A percentile compares a stretch with the other conserved stretches of the same genome.
These are phyloP conservation scores for Boletus subparvulus DNA, from an alignment of 768 basidiomycete genomes.

Conservation along the genomic window DNA sequence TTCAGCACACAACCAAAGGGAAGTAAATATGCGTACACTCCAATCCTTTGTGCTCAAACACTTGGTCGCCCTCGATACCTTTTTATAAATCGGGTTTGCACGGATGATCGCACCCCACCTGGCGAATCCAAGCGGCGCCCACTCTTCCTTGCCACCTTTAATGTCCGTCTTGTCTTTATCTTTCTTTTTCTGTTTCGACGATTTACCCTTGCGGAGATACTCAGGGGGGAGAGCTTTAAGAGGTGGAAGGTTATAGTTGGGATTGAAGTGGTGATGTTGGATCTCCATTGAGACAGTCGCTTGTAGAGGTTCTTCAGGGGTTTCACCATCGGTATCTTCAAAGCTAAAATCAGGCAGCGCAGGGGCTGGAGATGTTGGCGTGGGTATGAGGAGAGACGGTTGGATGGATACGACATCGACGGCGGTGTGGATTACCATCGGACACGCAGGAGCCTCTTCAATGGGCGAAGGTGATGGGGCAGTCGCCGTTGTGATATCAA, in stretches of 20 bases:
- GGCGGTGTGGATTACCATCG: constrained; percentile 26
- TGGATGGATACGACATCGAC: constrained; percentile 29
- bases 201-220: constrained; percentile 49
- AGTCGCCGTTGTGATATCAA: not conserved
- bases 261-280: constrained; percentile 41
- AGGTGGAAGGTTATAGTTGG: constrained; percentile 54
- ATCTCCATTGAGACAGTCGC: constrained; percentile 15
- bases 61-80: constrained; percentile 68
- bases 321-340: constrained; percentile 29
- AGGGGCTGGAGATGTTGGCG: constrained; percentile 36
- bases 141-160: constrained; percentile 60
- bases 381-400: constrained; percentile 35
- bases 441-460: constrained; percentile 5
- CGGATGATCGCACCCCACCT: constrained; percentile 74
- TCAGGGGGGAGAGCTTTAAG: constrained; percentile 55
- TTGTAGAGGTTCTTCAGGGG: constrained; percentile 17
- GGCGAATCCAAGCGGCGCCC: constrained; percentile 60
- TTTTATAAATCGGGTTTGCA: constrained; percentile 75
- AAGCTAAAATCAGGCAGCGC: constrained; percentile 34
- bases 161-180: constrained; percentile 51
- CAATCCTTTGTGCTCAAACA: constrained; percentile 80
- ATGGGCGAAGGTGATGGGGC: not conserved
- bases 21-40: constrained; percentile 54
- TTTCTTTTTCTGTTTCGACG: constrained; percentile 50
- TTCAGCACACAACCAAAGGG: not conserved